phyloP scores from a whole-genome alignment of 2,329 filamentous ascomycete genomes.

The Pyricularia sp. region DNA sequence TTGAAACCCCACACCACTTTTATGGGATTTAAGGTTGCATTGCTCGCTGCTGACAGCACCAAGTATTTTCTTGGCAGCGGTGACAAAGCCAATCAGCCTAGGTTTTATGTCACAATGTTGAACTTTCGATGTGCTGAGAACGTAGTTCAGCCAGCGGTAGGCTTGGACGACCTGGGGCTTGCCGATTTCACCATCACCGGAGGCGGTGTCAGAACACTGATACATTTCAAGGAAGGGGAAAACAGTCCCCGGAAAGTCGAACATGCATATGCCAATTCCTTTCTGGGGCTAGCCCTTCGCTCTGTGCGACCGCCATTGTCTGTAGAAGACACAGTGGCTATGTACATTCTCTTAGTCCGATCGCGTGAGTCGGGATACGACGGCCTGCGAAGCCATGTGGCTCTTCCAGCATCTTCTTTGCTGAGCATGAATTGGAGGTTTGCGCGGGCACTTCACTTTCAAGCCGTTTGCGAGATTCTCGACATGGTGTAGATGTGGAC shows the following conservation, averaged over 20 bases:
- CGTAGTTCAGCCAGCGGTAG: neutral
- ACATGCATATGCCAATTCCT: neutral
- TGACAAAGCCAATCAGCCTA: neutral
- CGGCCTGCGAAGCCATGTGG: neutral
- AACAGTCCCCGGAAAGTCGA: neutral
- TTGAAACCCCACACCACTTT: neutral
- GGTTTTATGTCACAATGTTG: neutral
- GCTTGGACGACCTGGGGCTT: neutral
- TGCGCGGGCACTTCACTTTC: neutral
- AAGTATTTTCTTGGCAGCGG: neutral
- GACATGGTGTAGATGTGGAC: too few species aligned
- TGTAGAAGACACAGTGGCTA: neutral
- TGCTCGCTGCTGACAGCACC: neutral
- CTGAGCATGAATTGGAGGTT: neutral
- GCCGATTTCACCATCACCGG: neutral
- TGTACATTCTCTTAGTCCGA: neutral
- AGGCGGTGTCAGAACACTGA: neutral
- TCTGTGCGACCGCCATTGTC: neutral
- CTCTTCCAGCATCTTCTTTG: slow-evolving; percentile 1
- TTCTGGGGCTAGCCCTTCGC: neutral
- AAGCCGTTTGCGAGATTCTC: too few species aligned
- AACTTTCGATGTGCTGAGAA: neutral
- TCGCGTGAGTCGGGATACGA: slow-evolving; percentile 1
- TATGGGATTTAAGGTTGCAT: neutral
- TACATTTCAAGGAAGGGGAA: neutral